Base-by-base conservation (phyloP, 1,284 basidiomycete species). In the Anthracocystis walkeri region DNA sequence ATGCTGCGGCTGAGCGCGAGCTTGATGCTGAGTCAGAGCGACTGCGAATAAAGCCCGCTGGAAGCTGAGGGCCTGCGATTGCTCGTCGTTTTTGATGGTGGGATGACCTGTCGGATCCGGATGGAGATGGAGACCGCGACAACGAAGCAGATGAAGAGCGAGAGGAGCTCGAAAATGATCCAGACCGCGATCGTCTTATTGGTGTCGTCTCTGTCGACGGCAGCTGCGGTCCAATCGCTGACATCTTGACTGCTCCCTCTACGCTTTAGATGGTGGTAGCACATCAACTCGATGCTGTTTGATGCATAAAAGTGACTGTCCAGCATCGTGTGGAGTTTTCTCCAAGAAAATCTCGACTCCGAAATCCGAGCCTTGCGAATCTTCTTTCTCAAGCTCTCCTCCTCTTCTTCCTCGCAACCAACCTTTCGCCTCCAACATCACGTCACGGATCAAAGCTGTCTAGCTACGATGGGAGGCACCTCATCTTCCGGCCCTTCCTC, bases 11-110 rank as follows among this genome's bases (percentile, higher is more conserved):
- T 3, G 57, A 63, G 10, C 46, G 29, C 4, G 40, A 54, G 20
- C 52, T 51, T 3, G 64, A 53, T 29, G 33, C 45, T 8, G 69
- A 63, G 49, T 27, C 20, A 18, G 70, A 63, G 14, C 65, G 54
- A 10, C 54, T 60, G n/a, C 60, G 62, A 5, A 35, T 20, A 12
- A 77, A 67, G 31, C 50, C 56, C 11, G 63, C 31, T 3, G 75
- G 75, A 0, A 77, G 54, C 8, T 68, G 62, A 14, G 75, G 70
- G 0, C 75, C 75, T 7, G 63, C 62, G 18, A 69, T 50, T 4
- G 54, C 27, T 3, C 23, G 46, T 44, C 44, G 54, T 25, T 48
- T 25, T 12, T 7, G 42, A n/a, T 33, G 45, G 16, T 18, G 45
- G 7, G 1, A 11, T 5, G 44, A 48, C 6, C 25, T 10, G 0